These are phyloP conservation scores for Fusarium sp. DNA, from an alignment of 2,329 filamentous ascomycete genomes.

Conservation along the genomic window DNA sequence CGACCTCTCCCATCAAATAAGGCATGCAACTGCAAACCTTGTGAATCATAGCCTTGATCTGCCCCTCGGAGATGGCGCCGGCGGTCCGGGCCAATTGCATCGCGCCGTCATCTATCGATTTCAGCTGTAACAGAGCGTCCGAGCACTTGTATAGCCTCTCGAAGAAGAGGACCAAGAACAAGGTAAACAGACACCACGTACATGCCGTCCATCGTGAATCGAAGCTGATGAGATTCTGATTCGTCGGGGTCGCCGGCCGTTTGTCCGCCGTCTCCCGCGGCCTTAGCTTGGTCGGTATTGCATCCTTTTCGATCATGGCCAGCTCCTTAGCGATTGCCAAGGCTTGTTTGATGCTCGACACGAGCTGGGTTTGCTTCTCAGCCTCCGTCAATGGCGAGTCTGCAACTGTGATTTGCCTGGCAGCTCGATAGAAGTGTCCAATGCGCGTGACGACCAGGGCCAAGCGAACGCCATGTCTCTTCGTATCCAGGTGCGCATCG, in stretches of 20 bases:
- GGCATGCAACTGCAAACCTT: slow-evolving; percentile 15
- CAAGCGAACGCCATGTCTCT: slow-evolving; percentile 13
- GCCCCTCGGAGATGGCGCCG: slow-evolving; percentile 1
- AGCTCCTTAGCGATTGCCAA: slow-evolving; percentile 20
- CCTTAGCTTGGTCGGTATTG: slow-evolving; percentile 8
- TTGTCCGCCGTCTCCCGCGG: slow-evolving; percentile 21
- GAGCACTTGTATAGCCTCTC: slow-evolving; percentile 15
- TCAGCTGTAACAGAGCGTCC: background rate
- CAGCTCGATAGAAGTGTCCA: slow-evolving; percentile 24
- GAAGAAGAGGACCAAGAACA: slow-evolving; percentile 21
- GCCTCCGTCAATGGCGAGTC: background rate
- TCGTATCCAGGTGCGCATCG: slow-evolving; percentile 6
- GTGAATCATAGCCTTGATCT: slow-evolving; percentile 3
- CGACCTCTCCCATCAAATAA: slow-evolving; percentile 26
- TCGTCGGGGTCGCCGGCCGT: background rate
- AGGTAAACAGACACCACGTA: slow-evolving; percentile 12
- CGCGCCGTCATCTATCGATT: background rate
- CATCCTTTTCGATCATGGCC: slow-evolving; percentile 4
- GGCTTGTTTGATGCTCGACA: slow-evolving; percentile 17
- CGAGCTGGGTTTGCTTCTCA: slow-evolving; percentile 10
- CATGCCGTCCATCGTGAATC: slow-evolving; percentile 20
- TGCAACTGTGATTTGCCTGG: slow-evolving; percentile 13
- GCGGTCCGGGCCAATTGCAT: slow-evolving; percentile 9
- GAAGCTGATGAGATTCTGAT: slow-evolving; percentile 11
- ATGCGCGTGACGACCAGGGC: slow-evolving; percentile 25